These are phyloP conservation scores for Brettanomyces sp. DNA, from an alignment of 805 yeast genomes.

Conservation along the genomic window DNA sequence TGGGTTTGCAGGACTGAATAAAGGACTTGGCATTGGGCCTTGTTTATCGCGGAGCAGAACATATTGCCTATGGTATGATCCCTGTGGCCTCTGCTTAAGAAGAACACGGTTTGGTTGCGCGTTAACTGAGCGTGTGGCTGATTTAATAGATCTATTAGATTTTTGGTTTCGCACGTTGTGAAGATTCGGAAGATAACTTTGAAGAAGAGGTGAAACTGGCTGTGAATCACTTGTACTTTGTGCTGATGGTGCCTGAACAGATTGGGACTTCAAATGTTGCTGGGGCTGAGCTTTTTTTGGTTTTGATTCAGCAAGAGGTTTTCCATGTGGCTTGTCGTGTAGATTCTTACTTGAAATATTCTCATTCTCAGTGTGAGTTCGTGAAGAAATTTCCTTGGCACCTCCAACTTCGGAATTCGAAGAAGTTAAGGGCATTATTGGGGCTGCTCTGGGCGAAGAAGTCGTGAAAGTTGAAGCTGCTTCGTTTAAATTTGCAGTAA, in stretches of 20 bases:
- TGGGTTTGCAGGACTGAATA: slow-evolving; percentile 4
- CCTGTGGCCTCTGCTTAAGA: slow-evolving; percentile 12
- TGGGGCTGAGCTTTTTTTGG: too few species aligned
- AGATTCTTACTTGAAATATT: too few species aligned
- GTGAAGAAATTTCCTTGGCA: too few species aligned
- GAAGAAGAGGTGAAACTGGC: neutral
- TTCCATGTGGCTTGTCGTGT: too few species aligned
- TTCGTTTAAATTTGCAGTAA: too few species aligned
- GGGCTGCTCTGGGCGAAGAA: too few species aligned
- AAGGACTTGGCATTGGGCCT: neutral
- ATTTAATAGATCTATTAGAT: slow-evolving; percentile 8
- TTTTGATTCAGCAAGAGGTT: too few species aligned
- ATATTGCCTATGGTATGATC: slow-evolving; percentile 24
- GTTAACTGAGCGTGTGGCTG: slow-evolving; percentile 6
- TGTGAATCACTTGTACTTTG: neutral
- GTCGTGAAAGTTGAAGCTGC: too few species aligned
- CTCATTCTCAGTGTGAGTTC: too few species aligned
- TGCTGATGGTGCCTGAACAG: neutral
- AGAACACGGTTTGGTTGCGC: slow-evolving; percentile 8
- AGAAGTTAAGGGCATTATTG: too few species aligned
- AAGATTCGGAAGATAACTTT: neutral
- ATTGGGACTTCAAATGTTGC: neutral
- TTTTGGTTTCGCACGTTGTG: neutral
- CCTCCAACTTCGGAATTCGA: too few species aligned
- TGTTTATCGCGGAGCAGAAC: slow-evolving; percentile 21